These are phyloP conservation scores for Diaporthe eres DNA, from an alignment of 2,329 filamentous ascomycete genomes.

Conservation along the genomic window DNA sequence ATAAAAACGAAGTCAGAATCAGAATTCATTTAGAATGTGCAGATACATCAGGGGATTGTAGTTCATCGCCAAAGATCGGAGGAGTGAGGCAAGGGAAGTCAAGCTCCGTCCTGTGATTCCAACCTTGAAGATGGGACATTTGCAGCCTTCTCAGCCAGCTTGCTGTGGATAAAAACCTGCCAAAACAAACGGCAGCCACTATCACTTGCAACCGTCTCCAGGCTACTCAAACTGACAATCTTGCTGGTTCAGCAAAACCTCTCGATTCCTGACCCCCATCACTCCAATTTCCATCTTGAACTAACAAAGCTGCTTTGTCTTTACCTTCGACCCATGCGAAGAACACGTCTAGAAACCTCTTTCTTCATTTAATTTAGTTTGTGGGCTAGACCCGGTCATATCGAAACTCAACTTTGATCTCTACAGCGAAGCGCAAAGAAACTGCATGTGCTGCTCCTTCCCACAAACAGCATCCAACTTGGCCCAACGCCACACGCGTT, in stretches of 20 bases:
- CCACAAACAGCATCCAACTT: background rate
- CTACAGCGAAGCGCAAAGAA: background rate
- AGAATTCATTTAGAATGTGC: background rate
- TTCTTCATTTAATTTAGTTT: background rate
- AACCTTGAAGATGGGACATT: background rate
- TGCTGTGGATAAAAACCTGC: too few relatives aligned
- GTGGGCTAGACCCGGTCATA: background rate
- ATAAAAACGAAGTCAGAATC: background rate
- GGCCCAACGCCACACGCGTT: background rate
- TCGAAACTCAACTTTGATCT: background rate
- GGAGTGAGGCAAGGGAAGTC: background rate
- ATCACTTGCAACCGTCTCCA: rapidly evolving
- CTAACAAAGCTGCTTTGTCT: background rate
- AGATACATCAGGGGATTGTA: too few relatives aligned
- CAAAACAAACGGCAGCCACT: background rate
- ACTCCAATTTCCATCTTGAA: too few relatives aligned
- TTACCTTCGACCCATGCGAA: background rate
- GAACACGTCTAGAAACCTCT: background rate
- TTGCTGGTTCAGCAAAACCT: background rate
- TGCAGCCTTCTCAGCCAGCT: background rate
- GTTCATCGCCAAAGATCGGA: background rate
- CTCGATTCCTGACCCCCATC: background rate
- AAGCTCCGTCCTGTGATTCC: background rate
- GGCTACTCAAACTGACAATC: too few relatives aligned
- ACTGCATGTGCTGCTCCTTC: too few relatives aligned